A percentile compares a stretch with the other conserved stretches of the same genome.
Evolutionary conservation across 345 rosid species (phyloP).

Genomic region (Populus simonii): DNA sequence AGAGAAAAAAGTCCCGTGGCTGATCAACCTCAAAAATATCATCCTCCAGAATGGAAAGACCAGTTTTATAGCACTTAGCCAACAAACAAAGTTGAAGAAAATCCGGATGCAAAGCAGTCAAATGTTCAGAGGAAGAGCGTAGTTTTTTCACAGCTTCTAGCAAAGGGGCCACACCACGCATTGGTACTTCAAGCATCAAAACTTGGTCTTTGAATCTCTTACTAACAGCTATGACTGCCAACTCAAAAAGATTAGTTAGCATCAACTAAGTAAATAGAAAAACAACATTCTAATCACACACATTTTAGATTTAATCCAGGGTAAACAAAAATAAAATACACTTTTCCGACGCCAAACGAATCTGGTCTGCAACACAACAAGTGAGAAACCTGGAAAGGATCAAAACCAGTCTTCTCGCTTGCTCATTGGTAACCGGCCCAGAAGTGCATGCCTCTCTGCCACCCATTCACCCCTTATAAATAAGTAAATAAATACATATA

Average conservation of each 20-base stretch:
- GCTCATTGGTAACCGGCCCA: conserved; percentile 35
- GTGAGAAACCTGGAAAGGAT: conserved; percentile 55
- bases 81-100: conserved; percentile 78
- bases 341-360: conserved; percentile 67
- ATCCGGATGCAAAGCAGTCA: conserved; percentile 89
- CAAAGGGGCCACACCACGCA: conserved; percentile 75
- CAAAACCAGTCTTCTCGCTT: conserved; percentile 39
- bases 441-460: conserved; percentile 31
- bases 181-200: conserved; percentile 53
- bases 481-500: no score
- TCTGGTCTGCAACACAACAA: conserved; percentile 65
- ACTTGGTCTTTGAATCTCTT: conserved; percentile 82
- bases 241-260: conserved; percentile 15
- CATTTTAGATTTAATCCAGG: not conserved
- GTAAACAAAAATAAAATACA: conserved; percentile 40
- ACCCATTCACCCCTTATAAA: not conserved
- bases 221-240: conserved; percentile 65
- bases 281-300: not conserved
- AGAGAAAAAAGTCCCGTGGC: conserved; percentile 84
- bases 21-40: conserved; percentile 83
- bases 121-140: conserved; percentile 59
- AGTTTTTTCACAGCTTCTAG: conserved; percentile 67
- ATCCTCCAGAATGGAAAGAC: conserved; percentile 74
- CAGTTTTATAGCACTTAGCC: conserved; percentile 73
- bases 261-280: not conserved